A percentile compares a stretch with the other conserved stretches of the same genome.
Evolutionary conservation across 768 basidiomycete genomes (phyloP).

Genomic region (Lactarius quietus): DNA sequence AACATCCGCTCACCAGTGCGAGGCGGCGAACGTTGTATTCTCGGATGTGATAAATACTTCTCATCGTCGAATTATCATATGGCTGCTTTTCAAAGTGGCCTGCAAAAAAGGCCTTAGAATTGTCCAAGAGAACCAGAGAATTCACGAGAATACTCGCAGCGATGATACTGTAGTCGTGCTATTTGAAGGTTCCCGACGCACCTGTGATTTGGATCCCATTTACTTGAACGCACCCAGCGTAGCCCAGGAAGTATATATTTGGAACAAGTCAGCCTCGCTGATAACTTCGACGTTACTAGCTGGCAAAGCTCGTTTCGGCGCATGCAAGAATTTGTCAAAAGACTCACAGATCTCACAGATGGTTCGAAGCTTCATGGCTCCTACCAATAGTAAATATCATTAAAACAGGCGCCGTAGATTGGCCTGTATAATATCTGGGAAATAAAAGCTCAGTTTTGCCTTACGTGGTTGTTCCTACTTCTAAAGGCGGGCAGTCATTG

Average conservation of each 20-base stretch:
- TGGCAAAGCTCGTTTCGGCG: slow-evolving; percentile 8
- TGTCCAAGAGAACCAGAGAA: slow-evolving; percentile 13
- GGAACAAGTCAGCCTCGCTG: slow-evolving; percentile 97
- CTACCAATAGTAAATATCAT: slow-evolving; percentile 97
- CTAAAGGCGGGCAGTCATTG: background rate
- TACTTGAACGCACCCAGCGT: slow-evolving; percentile 69
- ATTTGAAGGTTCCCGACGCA: slow-evolving; percentile 88
- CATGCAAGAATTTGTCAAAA: background rate
- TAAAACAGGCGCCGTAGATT: slow-evolving; percentile 75
- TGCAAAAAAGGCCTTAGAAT: slow-evolving; percentile 30
- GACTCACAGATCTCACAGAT: slow-evolving; percentile 90
- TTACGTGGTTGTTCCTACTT: background rate
- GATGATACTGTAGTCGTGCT: slow-evolving; percentile 65
- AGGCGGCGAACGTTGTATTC: slow-evolving; percentile 79
- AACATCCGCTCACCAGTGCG: slow-evolving; percentile 51
- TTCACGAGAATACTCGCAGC: slow-evolving; percentile 41
- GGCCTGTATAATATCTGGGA: slow-evolving; percentile 80
- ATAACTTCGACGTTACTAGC: slow-evolving; percentile 52
- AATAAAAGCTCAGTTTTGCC: slow-evolving; percentile 1
- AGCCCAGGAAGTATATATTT: slow-evolving; percentile 94
- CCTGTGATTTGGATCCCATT: slow-evolving; percentile 91
- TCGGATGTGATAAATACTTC: slow-evolving; percentile 88
- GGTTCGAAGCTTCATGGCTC: slow-evolving; percentile 96
- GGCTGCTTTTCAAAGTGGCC: slow-evolving; percentile 82
- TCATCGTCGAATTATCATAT: slow-evolving; percentile 65